Conservation (phyloP, 495 filamentous ascomycete genomes). For the Neurospora sp. region DNA sequence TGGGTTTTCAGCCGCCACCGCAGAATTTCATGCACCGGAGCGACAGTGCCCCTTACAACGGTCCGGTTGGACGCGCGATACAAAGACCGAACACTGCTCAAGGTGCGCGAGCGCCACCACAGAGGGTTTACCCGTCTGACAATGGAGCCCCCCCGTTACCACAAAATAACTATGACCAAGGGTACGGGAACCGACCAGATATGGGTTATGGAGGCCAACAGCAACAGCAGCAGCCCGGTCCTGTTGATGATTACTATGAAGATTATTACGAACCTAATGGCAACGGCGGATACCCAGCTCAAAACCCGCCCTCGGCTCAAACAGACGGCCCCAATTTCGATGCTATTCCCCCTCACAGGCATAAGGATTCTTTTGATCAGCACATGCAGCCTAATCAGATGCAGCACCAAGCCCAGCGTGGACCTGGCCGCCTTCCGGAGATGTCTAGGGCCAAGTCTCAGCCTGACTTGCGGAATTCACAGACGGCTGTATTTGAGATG, state of each 20-base stretch:
- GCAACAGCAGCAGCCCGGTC: constrained; percentile 21
- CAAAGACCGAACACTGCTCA: constrained; percentile 38
- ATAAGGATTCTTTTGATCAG: constrained; percentile 41
- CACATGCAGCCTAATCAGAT: constrained; percentile 22
- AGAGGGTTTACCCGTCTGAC: constrained; percentile 33
- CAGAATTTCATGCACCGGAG: constrained; percentile 17
- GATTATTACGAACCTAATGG: constrained; percentile 39
- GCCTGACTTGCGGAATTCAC: constrained; percentile 51
- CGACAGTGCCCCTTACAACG: constrained; percentile 35
- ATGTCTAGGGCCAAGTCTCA: constrained; percentile 54
- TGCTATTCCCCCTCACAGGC: constrained; percentile 38
- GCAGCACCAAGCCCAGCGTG: constrained; percentile 29
- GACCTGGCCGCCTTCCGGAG: constrained; percentile 32
- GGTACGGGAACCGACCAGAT: constrained; percentile 11
- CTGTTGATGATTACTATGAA: constrained; percentile 47
- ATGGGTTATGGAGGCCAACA: constrained; percentile 16
- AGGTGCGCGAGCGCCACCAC: constrained; percentile 35
- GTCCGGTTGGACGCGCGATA: constrained; percentile 31
- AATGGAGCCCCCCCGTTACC: constrained; percentile 27
- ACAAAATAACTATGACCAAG: constrained; percentile 16
- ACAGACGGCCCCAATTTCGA: constrained; percentile 71
- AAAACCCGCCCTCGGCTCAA: constrained; percentile 25
- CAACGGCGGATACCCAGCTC: constrained; percentile 17
- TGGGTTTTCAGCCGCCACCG: constrained; percentile 15
- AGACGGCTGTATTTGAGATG: constrained; percentile 62